Base-by-base conservation (phyloP, 345 rosid species). In the Eucalyptus shirleyi region DNA sequence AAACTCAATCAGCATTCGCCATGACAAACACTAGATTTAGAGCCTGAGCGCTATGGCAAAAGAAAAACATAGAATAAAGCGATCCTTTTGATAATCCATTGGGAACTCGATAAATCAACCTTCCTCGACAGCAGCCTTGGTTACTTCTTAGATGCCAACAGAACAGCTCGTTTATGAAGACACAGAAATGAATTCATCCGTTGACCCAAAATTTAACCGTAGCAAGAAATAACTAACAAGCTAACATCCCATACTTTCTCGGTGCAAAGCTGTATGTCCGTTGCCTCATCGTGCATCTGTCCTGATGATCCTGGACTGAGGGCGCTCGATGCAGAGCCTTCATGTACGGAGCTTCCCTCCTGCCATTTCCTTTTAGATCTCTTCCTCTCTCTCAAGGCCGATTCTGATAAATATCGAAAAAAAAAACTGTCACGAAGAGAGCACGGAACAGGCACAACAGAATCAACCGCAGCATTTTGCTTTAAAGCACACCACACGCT, bases 371-470 rank as follows among this genome's bases (percentile, higher is more conserved):
- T 90, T 87, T 95, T 96, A 87, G 92, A 85, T 86, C 97, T 92
- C 91, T 95, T 98, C 91, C 93, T 93, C 89, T 94, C 97, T 94
- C 97, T 93, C 87, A 91, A 17, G 67, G 99, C 98, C 88, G 99
- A 98, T 88, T 96, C 99, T 98, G 88, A 90, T 30, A 7, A 53
- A 12, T 18, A 86, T 18, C 83, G 53, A 50, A 17, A 32, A 50
- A 34, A 81, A 4, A 51, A 80, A 62, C 8, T 8, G n/a, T 32
- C 83, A 80, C 47, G 3, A 34, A 21, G 60, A 80, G 85, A 49
- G 8, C 86, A 49, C 44, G 28, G 53, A 23, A 51, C 32, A 42
- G 42, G 14, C 51, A 44, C n/a, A 62, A 42, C 88, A 23, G 87
- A 55, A 40, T 50, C 88, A 11, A 37, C 85, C 47, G 85, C 47